A percentile compares a stretch with the other conserved stretches of the same genome.
These are phyloP conservation scores for Albugo candida DNA, from an alignment of 352 stramenopile species.

Conservation along the genomic window DNA sequence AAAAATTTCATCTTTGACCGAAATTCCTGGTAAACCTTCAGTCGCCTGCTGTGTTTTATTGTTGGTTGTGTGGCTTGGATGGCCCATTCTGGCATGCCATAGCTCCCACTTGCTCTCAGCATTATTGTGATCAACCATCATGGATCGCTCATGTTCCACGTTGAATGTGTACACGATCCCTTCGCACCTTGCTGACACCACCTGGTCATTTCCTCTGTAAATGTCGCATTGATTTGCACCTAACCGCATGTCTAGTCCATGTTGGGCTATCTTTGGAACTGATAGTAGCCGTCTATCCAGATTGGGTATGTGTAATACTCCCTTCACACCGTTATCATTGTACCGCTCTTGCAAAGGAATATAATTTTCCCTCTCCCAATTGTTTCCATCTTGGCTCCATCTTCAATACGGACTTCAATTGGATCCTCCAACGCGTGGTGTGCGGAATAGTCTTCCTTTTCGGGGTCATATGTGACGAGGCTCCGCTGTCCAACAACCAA, in stretches of 20 bases:
- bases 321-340: no score
- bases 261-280: constrained; percentile 5
- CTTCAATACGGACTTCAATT: no score
- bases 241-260: constrained; percentile 6
- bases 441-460: no score
- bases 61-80: constrained; percentile 2
- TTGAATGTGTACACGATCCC: constrained; percentile 9
- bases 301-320: no score
- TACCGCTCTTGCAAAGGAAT: no score
- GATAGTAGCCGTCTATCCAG: constrained; percentile 8
- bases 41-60: background rate
- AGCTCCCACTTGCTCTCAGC: constrained; percentile 7
- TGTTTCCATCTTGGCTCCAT: no score
- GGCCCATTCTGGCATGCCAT: constrained; percentile 9
- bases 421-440: no score
- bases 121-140: constrained; percentile 1
- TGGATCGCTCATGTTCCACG: constrained; percentile 3
- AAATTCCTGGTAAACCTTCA: background rate
- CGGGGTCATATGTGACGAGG: no score
- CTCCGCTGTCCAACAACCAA: no score
- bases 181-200: constrained; percentile 5
- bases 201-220: constrained; percentile 3
- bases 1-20: background rate
- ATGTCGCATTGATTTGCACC: no score
- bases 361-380: no score